Evolutionary conservation across 306 rosid genomes (phyloP), one percentile per base, ranked within the genome.

Genomic region (Begonia peltatifolia): DNA sequence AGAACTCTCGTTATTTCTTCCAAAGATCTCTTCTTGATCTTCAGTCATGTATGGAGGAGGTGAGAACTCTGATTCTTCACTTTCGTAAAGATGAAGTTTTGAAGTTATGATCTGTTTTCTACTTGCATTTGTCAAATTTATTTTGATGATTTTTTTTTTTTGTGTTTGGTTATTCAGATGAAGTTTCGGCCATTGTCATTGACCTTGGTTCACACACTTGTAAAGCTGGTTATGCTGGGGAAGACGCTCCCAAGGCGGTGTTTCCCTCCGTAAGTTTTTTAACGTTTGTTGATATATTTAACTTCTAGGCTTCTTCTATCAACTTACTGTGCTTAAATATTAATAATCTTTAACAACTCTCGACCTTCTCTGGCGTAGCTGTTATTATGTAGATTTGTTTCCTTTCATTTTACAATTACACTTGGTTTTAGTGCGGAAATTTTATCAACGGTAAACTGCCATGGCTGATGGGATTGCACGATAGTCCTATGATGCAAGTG

Each of bases 171-270:
- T 9, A 8, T 55, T 68, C 78, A 90, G 96, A 90, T 50, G 99
- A 86, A 73, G 99, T 86, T 11, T 90, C 99, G 16, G 99, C 99
- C 44, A 75, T 90, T 18, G 94, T 90, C 22, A 36, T 90, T 65
- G 99, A 90, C 74, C 64, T 86, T 62, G 99, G 99, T 42, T 83
- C 96, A 36, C 99, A 86, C 76, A 90, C 96, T 5, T 90, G 96
- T 74, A 90, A 90, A 70, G 99, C 96, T 17, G 99, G 96, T 68
- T 83, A 83, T 49, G 99, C 99, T 1, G 99, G 99, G 41, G 99
- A 90, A 70, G 99, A 90, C 79, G 96, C 88, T 16, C 99, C 99
- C 38, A 86, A 90, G 74, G 99, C 99, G 23, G 96, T 90, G 53
- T 90, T 90, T 67, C 96, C 94, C 10, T 83, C 99, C 10, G 99